Base-by-base conservation (phyloP, 1,139 yeast species). In the Magnusiomyces suaveolens region DNA sequence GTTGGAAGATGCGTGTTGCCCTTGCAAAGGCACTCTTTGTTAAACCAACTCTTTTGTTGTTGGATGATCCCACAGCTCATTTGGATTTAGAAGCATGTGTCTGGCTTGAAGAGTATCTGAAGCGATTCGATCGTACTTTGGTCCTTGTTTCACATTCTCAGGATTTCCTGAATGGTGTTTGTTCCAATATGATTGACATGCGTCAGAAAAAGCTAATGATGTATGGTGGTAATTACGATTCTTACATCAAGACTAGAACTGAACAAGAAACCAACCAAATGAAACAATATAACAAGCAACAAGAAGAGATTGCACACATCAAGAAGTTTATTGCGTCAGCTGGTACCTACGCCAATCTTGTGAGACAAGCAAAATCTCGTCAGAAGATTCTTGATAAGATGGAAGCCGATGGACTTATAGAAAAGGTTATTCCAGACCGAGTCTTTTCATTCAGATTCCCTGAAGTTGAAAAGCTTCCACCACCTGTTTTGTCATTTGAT, bases 61-160 rank as follows among this genome's bases (percentile, higher is more conserved):
- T 82, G 71, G 99, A 92, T 77, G 98, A 92, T 72, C 99, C 99
- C 67, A 94, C 99, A 64, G 98, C 98, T 59, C 98, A 92, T 75
- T 87, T 92, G 81, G 99, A 92, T 78, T 81, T 94, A 71, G 97
- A 92, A 72, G 98, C 98, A 59, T 92, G 97, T 84, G 98, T 94
- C 68, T 92, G 98, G 98, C 81, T 92, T 73, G 99, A 92, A 80
- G 97, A 90, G 76, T 92, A 92, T 75, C 81, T 92, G 69, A 90
- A 89, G 79, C 80, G 90, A 72, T 92, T 84, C 72, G 97, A 90
- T 73, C 83, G 95, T 72, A 90, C 89, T 60, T 81, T 94, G 73
- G 92, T 92, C 54, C 79, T 92, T 63, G 97, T 92, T 60, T 92
- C 98, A 33, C 99, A 92, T 76, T 92, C 98, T 52, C 96, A 89